Evolutionary conservation across 2,329 filamentous ascomycete species (phyloP), one percentile per base, ranked within the genome.

Genomic region (Pseudogymnoascus verrucosus): DNA sequence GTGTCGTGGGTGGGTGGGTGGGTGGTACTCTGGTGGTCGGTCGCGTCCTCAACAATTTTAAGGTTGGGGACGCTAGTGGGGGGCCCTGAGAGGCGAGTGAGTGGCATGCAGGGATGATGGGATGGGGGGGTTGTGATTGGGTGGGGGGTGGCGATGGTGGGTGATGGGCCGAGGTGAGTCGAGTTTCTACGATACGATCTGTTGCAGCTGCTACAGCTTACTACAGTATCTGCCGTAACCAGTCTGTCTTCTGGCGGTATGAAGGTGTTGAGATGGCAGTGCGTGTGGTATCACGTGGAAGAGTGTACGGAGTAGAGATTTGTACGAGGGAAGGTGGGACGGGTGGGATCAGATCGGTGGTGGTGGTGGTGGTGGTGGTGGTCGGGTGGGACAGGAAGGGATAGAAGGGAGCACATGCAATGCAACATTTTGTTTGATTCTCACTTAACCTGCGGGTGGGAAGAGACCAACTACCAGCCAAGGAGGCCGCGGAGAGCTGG

Each of bases 21-120:
- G 36, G 36, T 37, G 5, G 36, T 14, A n/a, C 4, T 37, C 36
- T 37, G 11, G 34, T 4, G 12, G 26, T 26, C 21, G 26, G 26
- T 37, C 12, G 36, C 36, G 21, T 44, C 40, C 51, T 59, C 51
- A 59, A 59, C 51, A 59, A 21, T 59, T 59, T 59, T 59, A 59
- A 59, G 51, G 51, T 59, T 59, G 51, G 40, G 51, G 51, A 59
- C 51, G 51, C 51, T 59, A 59, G 14, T 10, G 16, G 26, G 51
- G 51, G 51, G 2, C n/a, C 28, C 47, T 31, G 21, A 21, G 16
- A 1, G 47, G 21, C 3, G 21, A 21, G 21, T 10, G 21, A 31
- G n/a, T 16, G 51, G 1, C 28, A 31, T 31, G 28, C 28, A 31
- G 28, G 28, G 28, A 31, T 31, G 28, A 31, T 31, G 8, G 28